Evolutionary conservation across 106 monocot species (phyloP), one percentile per base, ranked within the genome.

Genomic region (Dendrobium officinale): DNA sequence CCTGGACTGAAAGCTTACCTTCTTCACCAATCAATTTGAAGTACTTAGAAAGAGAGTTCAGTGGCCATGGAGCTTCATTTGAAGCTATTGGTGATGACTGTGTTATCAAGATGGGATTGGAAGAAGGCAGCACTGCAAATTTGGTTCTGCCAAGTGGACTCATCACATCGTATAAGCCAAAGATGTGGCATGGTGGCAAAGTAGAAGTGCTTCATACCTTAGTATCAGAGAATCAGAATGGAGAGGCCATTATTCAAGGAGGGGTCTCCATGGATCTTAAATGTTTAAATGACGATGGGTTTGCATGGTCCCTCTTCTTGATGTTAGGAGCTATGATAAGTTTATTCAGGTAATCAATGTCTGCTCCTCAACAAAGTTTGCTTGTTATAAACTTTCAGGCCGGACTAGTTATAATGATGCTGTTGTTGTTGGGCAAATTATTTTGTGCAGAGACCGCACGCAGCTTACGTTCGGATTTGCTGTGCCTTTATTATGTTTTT

Each of bases 131-230:
- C 79, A n/a, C 55, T 22, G 91, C 89, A n/a, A 85, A 67, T 80
- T 5, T 96, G 78, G 64, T 93, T 75, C 83, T 96, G 22, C 96
- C 96, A 10, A 79, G 85, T 70, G 93, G 91, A 26, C 80, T 93
- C 19, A 83, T 96, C 61, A 91, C 96, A 1, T 96, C 96, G 4
- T 93, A 96, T 75, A 91, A 86, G 79, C 93, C 96, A 6, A 40
- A 22, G 17, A 88, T 93, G 93, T 96, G 96, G 96, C 92, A 96
- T 43, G 96, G 93, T 10, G 70, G 80, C 77, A 79, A 73, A 2
- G 43, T 79, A 2, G 93, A 96, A 73, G 86, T 93, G 75, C 82
- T 96, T 20, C 93, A 93, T 45, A 91, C 91, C 1, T 59, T 51
- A 0, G 96, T 96, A 24, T 82, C 85, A 1, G 81, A 89, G 74